Evolutionary conservation across 352 stramenopile species (phyloP), one percentile per base, ranked within the genome.

Genomic region (Pythium chondricola): DNA sequence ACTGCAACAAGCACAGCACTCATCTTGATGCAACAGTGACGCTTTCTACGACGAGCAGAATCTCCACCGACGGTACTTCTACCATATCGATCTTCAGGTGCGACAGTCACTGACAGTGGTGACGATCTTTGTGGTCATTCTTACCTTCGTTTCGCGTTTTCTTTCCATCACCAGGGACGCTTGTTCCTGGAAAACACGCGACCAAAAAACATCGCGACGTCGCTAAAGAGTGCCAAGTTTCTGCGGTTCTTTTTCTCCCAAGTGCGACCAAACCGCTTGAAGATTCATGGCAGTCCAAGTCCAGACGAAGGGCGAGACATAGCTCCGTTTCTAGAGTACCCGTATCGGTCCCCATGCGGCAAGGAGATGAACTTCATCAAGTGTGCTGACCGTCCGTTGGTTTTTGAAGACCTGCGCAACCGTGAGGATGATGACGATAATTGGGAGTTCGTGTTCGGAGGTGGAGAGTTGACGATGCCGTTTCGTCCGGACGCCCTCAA

Each of bases 291-390:
- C 9, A 2, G 2, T 1, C 26, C 13, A 14, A 2, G 18, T 10
- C 2, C 20, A 3, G 17, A 35, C 5, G 18, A 63, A 17, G 48
- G 27, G 22, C 61, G 65, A 2, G 31, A 52, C 1, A 65, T 50
- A 32, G 56, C 58, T 13, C 40, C 57, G 13, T 79, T 88, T 32
- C 54, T 83, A 11, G 79, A 90, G 47, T 91, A 91, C 26, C 71
- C 72, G 6, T 89, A 68, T 43, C 64, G 65, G 13, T 92, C 81
- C 1, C 81, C 81, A 6, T 92, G 81, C 26, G 81, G 81, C 18
- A 83, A 84, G 31, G 81, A 92, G 55, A 88, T 86, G 69, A 92
- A 92, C 54, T 90, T 84, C 49, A 90, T 92, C 67, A 92, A 92
- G 58, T 87, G 73, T 58, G 78, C 81, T 6, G 81, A 92, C 53